Evolutionary conservation across 1,284 basidiomycete genomes (phyloP), one percentile per base, ranked within the genome.

Genomic region (Marasmius sp.): DNA sequence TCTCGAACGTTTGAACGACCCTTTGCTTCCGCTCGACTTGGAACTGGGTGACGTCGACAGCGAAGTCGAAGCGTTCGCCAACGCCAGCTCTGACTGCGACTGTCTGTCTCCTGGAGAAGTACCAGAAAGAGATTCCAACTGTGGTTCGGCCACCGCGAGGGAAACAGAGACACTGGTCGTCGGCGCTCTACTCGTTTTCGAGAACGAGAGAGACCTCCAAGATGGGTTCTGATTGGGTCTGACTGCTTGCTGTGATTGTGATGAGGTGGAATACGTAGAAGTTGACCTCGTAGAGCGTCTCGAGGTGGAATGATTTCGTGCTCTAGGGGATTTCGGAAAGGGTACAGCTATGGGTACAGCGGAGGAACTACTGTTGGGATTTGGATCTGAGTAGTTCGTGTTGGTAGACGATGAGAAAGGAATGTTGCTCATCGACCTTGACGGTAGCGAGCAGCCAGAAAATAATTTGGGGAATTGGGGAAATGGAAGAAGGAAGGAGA

Each of bases 381-480:
- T 37, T 3, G 52, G 45, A 47, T 14, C 7, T 47, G 45, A n/a
- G 16, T n/a, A 8, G 8, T 47, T 10, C 11, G 45, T 14, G 16
- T 16, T 18, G 16, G 9, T 20, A 18, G 45, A 8, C 36, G 52
- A 38, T 38, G 52, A 52, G 22, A 11, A 10, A 33, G 50, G 34
- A n/a, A 11, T 38, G 33, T 34, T 54, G 52, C 52, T 54, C 52
- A 54, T 54, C 52, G 52, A 54, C 52, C n/a, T 47, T 16, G 52
- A 54, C 34, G 52, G 38, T 34, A 37, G 20, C 16, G 52, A 54
- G 33, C 33, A 54, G 50, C 22, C 6, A 51, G n/a, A 18, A 45
- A 45, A 45, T n/a, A n/a, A n/a, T n/a, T n/a, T n/a, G n/a, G n/a
- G 43, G 6, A 6, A 22, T 11, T 33, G 34, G 38, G 52, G 27